Percentiles rank a stretch among this genome's conserved stretches.
Evolutionary conservation across 768 basidiomycete genomes (phyloP).

Genomic region (Russula ochroleuca): DNA sequence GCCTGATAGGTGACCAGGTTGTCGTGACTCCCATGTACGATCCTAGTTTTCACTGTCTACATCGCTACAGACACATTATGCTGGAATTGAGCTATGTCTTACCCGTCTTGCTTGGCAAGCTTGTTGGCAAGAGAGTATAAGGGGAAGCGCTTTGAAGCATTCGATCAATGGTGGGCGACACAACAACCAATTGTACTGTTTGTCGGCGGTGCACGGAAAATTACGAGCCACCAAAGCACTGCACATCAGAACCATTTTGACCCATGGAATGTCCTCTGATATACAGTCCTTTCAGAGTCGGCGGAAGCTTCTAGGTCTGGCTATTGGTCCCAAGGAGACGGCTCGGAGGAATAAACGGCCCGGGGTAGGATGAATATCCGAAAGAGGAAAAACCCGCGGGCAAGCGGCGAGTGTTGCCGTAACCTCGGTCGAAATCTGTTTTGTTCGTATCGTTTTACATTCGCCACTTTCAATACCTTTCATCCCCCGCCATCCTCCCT

Average conservation of each 20-base stretch:
- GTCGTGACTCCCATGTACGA: not conserved
- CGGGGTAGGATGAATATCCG: not conserved
- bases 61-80: not conserved
- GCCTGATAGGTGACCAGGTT: not conserved
- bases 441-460: not conserved
- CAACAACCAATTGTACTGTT: not conserved
- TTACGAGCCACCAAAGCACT: not conserved
- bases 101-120: not conserved
- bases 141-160: not conserved
- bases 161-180: not conserved
- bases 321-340: too few relatives aligned
- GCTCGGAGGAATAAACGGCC: not conserved
- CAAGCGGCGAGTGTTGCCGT: not conserved
- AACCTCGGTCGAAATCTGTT: not conserved
- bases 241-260: not conserved
- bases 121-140: not conserved
- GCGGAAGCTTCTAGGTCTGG: too few relatives aligned
- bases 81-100: not conserved
- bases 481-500: slow-evolving; percentile 24
- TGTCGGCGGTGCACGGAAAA: not conserved
- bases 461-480: slow-evolving; percentile 8
- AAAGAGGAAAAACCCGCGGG: not conserved
- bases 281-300: too few relatives aligned
- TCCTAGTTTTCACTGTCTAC: not conserved
- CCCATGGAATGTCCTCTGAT: too few relatives aligned